These are phyloP conservation scores for Acer saccharum DNA, from an alignment of 345 rosid genomes.

Conservation along the genomic window DNA sequence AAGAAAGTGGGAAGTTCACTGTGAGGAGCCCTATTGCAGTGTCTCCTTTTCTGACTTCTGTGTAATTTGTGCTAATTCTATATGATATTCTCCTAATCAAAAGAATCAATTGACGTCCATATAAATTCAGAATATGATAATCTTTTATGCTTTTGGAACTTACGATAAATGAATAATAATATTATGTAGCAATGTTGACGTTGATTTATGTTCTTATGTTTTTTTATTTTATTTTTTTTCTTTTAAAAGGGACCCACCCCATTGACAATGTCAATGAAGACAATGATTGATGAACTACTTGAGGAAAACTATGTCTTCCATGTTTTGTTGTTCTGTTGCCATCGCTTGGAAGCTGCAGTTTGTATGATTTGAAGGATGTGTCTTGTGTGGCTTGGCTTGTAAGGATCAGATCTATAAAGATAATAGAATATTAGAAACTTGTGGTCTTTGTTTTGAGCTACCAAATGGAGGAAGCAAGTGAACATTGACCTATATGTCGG, in stretches of 20 bases:
- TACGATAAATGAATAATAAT: too few relatives aligned
- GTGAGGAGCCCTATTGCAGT: slow-evolving; percentile 45
- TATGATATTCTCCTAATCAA: background rate
- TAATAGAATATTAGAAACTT: background rate
- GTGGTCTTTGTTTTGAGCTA: background rate
- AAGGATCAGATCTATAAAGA: background rate
- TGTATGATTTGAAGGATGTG: background rate
- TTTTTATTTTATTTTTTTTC: background rate
- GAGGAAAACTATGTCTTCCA: background rate
- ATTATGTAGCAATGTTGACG: background rate
- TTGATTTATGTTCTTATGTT: background rate
- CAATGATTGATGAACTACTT: too few relatives aligned
- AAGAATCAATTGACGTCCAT: background rate
- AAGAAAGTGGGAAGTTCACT: slow-evolving; percentile 27
- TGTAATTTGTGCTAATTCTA: background rate
- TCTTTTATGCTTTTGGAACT: background rate
- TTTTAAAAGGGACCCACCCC: background rate
- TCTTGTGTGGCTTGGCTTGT: background rate
- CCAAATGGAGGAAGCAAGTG: background rate
- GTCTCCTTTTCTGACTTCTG: slow-evolving; percentile 8
- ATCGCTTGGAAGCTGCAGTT: background rate
- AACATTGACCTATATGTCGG: too few relatives aligned
- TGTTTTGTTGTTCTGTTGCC: background rate
- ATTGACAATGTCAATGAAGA: background rate
- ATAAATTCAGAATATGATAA: background rate